Evolutionary conservation across 441 rosid species (phyloP).

Genomic region (Sinapis alba): DNA sequence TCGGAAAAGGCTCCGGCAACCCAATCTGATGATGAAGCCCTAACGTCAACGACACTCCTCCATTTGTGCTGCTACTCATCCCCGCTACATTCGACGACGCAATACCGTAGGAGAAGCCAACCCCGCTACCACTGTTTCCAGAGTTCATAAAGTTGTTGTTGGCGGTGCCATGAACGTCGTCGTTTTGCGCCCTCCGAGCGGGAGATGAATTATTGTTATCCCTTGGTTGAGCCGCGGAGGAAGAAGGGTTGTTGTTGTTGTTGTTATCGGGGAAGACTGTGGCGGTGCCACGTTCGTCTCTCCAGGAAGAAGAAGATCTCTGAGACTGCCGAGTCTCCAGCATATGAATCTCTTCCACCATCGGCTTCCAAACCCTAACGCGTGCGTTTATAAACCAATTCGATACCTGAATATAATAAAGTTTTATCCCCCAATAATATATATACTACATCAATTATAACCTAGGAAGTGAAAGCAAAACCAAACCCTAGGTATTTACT

Average conservation of each 20-base stretch:
- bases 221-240: conserved; percentile 34
- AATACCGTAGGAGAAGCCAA: conserved; percentile 31
- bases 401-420: conserved; percentile 55
- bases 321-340: conserved; percentile 70
- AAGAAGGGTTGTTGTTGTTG: conserved; percentile 52
- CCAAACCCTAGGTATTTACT: not conserved
- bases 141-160: conserved; percentile 21
- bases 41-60: conserved; percentile 70
- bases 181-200: conserved; percentile 47
- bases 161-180: conserved; percentile 44
- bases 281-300: conserved; percentile 44
- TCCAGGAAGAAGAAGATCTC: conserved; percentile 61
- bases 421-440: conserved; percentile 8
- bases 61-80: conserved; percentile 36
- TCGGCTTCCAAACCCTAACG: conserved; percentile 92
- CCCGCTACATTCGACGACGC: conserved; percentile 35
- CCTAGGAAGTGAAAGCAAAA: not conserved
- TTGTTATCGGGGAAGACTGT: conserved; percentile 42
- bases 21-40: conserved; percentile 90
- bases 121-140: conserved; percentile 36
- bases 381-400: conserved; percentile 93
- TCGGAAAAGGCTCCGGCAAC: conserved; percentile 61
- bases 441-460: conserved; percentile 2
- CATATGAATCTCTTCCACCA: conserved; percentile 91
- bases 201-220: conserved; percentile 41